Evolutionary conservation across 2,329 filamentous ascomycete species (phyloP).

Genomic region (Botrytis pseudocinerea): DNA sequence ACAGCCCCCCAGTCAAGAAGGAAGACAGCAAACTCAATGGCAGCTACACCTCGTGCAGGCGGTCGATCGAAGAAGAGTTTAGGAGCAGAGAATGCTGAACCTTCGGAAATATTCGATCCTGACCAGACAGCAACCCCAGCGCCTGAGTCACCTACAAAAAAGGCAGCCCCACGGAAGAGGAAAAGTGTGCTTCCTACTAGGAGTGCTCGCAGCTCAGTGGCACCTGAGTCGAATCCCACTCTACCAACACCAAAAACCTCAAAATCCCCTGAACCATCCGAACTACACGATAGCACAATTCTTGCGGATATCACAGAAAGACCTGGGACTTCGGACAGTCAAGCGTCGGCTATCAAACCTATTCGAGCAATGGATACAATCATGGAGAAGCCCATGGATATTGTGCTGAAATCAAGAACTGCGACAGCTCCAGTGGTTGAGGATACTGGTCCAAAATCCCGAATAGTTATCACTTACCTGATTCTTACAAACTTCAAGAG

Average conservation of each 20-base stretch:
- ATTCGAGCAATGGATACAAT: constrained; percentile 75
- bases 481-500: constrained; percentile 98
- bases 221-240: constrained; percentile 40
- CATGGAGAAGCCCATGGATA: constrained; percentile 89
- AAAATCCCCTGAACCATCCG: constrained; percentile 56
- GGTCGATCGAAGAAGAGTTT: constrained; percentile 47
- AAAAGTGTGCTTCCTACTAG: constrained; percentile 53
- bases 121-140: constrained; percentile 52
- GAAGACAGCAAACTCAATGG: constrained; percentile 43
- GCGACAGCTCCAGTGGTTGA: constrained; percentile 68
- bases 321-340: constrained; percentile 51
- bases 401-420: constrained; percentile 82
- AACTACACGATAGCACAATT: constrained; percentile 54
- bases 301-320: constrained; percentile 73
- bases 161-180: constrained; percentile 64
- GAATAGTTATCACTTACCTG: constrained; percentile 90
- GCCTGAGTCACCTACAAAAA: constrained; percentile 56
- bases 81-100: constrained; percentile 54
- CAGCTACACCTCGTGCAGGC: constrained; percentile 33
- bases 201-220: constrained; percentile 37
- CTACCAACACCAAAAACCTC: constrained; percentile 56
- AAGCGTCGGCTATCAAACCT: constrained; percentile 60
- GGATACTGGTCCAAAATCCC: constrained; percentile 73
- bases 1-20: constrained; percentile 55
- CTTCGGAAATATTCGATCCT: constrained; percentile 60